Conservation (phyloP, 2,329 filamentous ascomycete genomes). For the Chalaropsis thielavioides region DNA sequence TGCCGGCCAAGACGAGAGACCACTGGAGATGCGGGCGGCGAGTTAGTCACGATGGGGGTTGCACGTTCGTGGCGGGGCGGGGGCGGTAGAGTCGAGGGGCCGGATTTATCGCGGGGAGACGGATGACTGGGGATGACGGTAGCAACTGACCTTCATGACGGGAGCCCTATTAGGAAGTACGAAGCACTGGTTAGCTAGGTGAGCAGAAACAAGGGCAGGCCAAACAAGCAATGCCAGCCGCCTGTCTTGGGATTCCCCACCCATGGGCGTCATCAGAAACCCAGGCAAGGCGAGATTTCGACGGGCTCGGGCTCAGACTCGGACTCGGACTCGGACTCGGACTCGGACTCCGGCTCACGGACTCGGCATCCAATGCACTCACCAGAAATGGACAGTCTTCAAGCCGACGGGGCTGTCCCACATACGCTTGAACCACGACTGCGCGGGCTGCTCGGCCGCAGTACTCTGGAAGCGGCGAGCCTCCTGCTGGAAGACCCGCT, state of each 20-base stretch:
- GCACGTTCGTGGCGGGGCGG: too few relatives aligned
- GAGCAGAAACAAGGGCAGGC: neutral
- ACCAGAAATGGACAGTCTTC: constrained; percentile 99
- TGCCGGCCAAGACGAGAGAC: constrained; percentile 80
- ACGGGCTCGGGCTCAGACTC: too few relatives aligned
- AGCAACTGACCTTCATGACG: constrained; percentile 56
- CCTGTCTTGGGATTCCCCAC: neutral
- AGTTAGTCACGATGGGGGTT: neutral
- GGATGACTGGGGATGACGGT: neutral
- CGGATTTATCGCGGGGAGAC: neutral
- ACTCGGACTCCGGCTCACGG: too few relatives aligned
- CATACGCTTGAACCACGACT: constrained; percentile 58
- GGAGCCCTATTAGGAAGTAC: constrained; percentile 51
- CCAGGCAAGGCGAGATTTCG: too few relatives aligned
- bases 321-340: too few relatives aligned
- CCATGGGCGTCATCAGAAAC: too few relatives aligned
- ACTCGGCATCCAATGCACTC: constrained; percentile 22
- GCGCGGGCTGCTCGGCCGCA: constrained; percentile 31
- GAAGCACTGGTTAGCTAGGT: neutral
- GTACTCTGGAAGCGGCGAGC: constrained; percentile 52
- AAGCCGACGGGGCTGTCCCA: constrained; percentile 69
- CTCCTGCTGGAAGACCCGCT: constrained; percentile 23
- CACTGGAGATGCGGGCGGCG: constrained; percentile 40
- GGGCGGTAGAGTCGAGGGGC: neutral
- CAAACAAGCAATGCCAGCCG: neutral